Base-by-base conservation (phyloP, 2,329 filamentous ascomycete species). In the Exutisphaerella laricina region DNA sequence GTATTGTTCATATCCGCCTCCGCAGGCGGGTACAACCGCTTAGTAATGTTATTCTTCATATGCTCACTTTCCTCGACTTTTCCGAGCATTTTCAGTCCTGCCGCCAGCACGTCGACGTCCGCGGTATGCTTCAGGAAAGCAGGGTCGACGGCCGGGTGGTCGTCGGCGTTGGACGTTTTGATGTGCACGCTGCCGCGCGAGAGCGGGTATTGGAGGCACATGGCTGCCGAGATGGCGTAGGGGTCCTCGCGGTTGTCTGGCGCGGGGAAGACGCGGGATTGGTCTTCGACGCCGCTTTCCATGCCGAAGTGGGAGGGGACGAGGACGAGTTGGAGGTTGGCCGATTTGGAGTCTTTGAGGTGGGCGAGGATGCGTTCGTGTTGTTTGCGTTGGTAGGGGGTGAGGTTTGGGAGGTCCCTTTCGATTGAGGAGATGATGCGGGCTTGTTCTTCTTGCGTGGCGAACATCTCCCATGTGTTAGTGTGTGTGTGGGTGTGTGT, bases 21-120 rank as follows among this genome's bases (percentile, higher is more conserved):
- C 2, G 45, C 35, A 1, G 50, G 58, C 45, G 58, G 67, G 40
- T 60, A 65, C 1, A 60, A 51, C 5, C 67, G 60, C 22, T 48
- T 46, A 0, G 48, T 40, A 29, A 77, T 68, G 10, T 62, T 68
- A 9, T 66, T 54, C 0, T 61, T 61, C 21, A 76, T 68, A 0
- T 60, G 59, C 1, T 66, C 57, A 8, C 66, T 67, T 10, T 67
- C 55, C 4, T 65, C 63, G 59, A 77, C 70, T 14, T 65, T 58
- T 1, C 70, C 61, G 4, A 69, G 45, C 35, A 76, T 58, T 18
- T 57, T 51, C 12, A 65, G 39, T 7, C 62, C 57, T 6, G 58
- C 57, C 17, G 58, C 58, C 34, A 58, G 51, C 14, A 58, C 50
- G 20, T 50, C 47, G 36, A 82, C 68, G 49, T 75, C 72, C 3